A percentile compares a stretch with the other conserved stretches of the same genome.
These are phyloP conservation scores for Umbilicaria muhlenbergii DNA, from an alignment of 495 filamentous ascomycete genomes.

Conservation along the genomic window DNA sequence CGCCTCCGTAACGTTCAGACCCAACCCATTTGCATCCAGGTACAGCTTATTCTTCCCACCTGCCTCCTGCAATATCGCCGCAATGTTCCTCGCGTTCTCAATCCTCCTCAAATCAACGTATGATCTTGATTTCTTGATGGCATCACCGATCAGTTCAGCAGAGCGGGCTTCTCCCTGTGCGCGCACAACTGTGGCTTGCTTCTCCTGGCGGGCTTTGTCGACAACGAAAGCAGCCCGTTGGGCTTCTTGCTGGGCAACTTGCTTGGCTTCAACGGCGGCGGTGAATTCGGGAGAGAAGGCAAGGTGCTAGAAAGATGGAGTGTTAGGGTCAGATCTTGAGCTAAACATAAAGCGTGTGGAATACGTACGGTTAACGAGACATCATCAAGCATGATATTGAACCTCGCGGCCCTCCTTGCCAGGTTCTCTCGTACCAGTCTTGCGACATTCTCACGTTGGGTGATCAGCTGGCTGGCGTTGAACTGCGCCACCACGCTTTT, in stretches of 20 bases:
- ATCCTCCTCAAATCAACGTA: constrained; percentile 96
- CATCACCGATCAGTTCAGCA: constrained; percentile 93
- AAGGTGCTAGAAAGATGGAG: constrained; percentile 38
- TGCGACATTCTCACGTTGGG: constrained; percentile 92
- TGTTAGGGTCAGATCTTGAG: constrained; percentile 7
- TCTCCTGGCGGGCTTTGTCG: constrained; percentile 97
- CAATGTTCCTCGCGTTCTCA: constrained; percentile 86
- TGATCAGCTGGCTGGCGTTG: constrained; percentile 96
- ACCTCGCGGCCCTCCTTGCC: constrained; percentile 74
- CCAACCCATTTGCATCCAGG: constrained; percentile 75
- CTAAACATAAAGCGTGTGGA: neutral
- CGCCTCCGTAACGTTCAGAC: constrained; percentile 73
- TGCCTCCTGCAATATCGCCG: constrained; percentile 62
- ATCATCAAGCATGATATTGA: constrained; percentile 96
- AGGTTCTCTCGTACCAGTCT: constrained; percentile 85
- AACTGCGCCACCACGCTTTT: constrained; percentile 99
- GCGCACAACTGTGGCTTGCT: constrained; percentile 96
- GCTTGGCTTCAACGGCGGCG: constrained; percentile 95
- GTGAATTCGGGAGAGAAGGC: constrained; percentile 99
- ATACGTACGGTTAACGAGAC: constrained; percentile 80
- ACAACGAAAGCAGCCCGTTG: constrained; percentile 95
- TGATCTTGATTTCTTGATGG: constrained; percentile 95
- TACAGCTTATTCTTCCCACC: constrained; percentile 90
- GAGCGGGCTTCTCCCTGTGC: constrained; percentile 98
- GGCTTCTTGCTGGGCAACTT: constrained; percentile 96